A percentile compares a stretch with the other conserved stretches of the same genome.
phyloP scores from a whole-genome alignment of 305 asterid species.

The Nicotiana rustica region DNA sequence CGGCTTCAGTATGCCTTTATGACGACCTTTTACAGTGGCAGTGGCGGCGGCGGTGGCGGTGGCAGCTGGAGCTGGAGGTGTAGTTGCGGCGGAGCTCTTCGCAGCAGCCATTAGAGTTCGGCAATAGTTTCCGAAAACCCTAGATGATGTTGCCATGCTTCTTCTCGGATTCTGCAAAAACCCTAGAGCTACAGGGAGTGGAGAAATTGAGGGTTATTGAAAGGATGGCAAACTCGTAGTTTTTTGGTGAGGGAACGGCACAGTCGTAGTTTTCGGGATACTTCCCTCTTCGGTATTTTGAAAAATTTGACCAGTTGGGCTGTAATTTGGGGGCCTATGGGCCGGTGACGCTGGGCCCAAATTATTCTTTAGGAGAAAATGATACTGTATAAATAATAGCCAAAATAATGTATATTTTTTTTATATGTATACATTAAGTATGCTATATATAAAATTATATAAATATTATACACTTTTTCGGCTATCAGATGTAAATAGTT shows the following conservation, averaged over 20 bases:
- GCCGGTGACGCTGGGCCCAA: too few relatives aligned
- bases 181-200: conserved; percentile 3
- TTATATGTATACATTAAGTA: too few relatives aligned
- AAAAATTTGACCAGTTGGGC: too few relatives aligned
- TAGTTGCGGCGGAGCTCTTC: conserved; percentile 13
- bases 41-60: background rate
- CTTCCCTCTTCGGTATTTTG: too few relatives aligned
- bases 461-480: too few relatives aligned
- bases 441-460: too few relatives aligned
- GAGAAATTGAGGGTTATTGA: background rate
- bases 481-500: too few relatives aligned
- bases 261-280: background rate
- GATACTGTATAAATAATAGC: too few relatives aligned
- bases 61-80: conserved; percentile 25
- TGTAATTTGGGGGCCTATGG: too few relatives aligned
- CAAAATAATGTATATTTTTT: too few relatives aligned
- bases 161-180: conserved; percentile 1
- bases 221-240: too few relatives aligned
- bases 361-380: too few relatives aligned
- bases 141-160: conserved; percentile 27
- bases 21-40: conserved; percentile 35
- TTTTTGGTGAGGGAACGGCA: background rate
- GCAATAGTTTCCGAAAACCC: conserved; percentile 34
- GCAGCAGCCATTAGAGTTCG: conserved; percentile 36
- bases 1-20: conserved; percentile 53